Percentiles rank a stretch among this genome's conserved stretches.
Evolutionary conservation across 2,329 filamentous ascomycete species (phyloP).

Genomic region (Blumeria graminis): DNA sequence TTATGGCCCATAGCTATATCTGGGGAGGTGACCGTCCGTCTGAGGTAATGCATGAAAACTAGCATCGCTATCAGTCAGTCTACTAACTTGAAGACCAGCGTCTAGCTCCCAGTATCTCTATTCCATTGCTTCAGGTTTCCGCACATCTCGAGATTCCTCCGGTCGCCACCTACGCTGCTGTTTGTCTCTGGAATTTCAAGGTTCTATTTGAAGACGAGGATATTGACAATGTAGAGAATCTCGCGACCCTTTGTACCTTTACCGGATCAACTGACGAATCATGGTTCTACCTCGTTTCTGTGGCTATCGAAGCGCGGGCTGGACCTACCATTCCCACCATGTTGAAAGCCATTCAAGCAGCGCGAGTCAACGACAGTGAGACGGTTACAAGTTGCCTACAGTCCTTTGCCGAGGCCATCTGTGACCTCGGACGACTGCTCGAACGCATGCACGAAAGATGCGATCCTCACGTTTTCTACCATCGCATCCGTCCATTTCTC

Average conservation of each 20-base stretch:
- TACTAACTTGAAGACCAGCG: slow-evolving; percentile 16
- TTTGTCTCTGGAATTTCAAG: slow-evolving; percentile 94
- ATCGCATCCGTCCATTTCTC: slow-evolving; percentile 85
- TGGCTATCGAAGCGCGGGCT: slow-evolving; percentile 83
- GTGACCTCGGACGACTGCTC: slow-evolving; percentile 57
- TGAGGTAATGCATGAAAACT: slow-evolving; percentile 39
- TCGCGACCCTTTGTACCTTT: slow-evolving; percentile 71
- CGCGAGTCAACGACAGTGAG: slow-evolving; percentile 40
- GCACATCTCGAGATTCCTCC: slow-evolving; percentile 62
- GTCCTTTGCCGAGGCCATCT: slow-evolving; percentile 63
- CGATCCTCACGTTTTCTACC: slow-evolving; percentile 83
- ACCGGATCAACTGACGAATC: slow-evolving; percentile 90
- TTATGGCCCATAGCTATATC: slow-evolving; percentile 86
- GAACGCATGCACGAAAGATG: slow-evolving; percentile 88
- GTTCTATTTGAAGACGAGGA: slow-evolving; percentile 66
- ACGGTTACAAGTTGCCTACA: slow-evolving; percentile 56
- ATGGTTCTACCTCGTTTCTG: slow-evolving; percentile 93
- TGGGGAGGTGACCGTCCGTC: slow-evolving; percentile 75
- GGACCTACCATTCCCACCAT: slow-evolving; percentile 72
- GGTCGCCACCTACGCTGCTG: slow-evolving; percentile 78
- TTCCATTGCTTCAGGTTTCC: slow-evolving; percentile 59
- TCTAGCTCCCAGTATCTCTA: slow-evolving; percentile 58
- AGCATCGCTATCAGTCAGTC: neutral
- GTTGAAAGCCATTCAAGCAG: slow-evolving; percentile 66
- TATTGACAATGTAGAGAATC: slow-evolving; percentile 64